phyloP scores from a whole-genome alignment of 208 protist genomes.

The Porcisia hertigi region DNA sequence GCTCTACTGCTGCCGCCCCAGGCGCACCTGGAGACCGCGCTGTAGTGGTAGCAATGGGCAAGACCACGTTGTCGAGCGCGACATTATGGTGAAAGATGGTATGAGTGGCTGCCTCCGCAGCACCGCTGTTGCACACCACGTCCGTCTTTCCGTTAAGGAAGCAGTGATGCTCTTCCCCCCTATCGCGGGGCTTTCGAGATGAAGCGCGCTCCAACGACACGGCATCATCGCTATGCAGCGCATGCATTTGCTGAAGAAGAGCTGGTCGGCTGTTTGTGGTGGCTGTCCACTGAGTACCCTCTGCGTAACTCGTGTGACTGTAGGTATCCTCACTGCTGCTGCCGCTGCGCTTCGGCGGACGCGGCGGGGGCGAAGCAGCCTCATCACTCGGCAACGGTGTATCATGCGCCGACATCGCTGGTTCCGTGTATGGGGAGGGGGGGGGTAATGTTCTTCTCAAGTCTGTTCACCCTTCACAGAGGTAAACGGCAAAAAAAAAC shows the following conservation, averaged over 20 bases:
- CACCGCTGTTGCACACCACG: not conserved
- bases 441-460: not conserved
- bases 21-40: conserved; percentile 16
- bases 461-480: not conserved
- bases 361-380: conserved; percentile 26
- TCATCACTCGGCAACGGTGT: not conserved
- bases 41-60: conserved; percentile 21
- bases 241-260: not conserved
- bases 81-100: not conserved
- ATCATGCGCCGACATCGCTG: not conserved
- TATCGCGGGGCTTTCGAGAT: not conserved
- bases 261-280: not conserved
- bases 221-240: not conserved
- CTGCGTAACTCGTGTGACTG: not conserved
- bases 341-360: conserved; percentile 12
- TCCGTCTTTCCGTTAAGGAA: not conserved
- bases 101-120: not conserved
- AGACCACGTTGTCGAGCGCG: conserved; percentile 8
- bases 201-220: not conserved
- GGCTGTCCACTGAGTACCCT: not conserved
- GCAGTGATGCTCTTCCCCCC: not conserved
- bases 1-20: not conserved
- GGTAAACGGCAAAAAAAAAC: not conserved
- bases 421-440: not conserved
- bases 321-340: not conserved